Base-by-base conservation (phyloP, 192 early-diverging fungal species). In the Coemansia sp. region DNA sequence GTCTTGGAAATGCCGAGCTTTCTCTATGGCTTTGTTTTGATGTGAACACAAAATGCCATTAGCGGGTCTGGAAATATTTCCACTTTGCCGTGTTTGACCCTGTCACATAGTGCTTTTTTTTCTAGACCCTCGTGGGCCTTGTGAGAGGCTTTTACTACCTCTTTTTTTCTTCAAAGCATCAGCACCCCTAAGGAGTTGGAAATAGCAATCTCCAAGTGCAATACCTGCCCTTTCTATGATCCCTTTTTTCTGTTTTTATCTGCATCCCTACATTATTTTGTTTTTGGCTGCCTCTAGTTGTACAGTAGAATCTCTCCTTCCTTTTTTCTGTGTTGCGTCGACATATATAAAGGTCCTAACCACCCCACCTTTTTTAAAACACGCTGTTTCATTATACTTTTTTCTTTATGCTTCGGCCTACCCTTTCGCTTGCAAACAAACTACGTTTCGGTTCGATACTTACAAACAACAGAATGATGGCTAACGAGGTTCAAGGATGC, bases 401-500 rank as follows among this genome's bases (percentile, higher is more conserved):
- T 56, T 64, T 17, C 37, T 62, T 43, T 37, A 79, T 74, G 77
- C 58, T 71, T 58, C 60, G 65, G 18, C 65, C 77, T 38, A 65
- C 77, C 48, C 68, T 45, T 6, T 15, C 51, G 8, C 68, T 74
- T 39, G 41, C 66, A 15, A 74, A 74, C 68, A 70, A 57, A 58
- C 59, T 60, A 9, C 65, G 77, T 7, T 79, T 71, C 37, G 72
- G 68, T 35, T 72, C 73, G 17, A 34, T 72, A 39, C 66, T 72
- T 45, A 57, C 64, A n/a, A 45, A 54, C n/a, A 58, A 66, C 43
- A 59, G 64, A 35, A 75, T 68, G 58, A 74, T 81, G 73, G 64
- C 64, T 22, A 32, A 57, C 55, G 51, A 71, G 32, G 56, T 51
- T 35, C 70, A 58, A 14, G 59, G 17, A n/a, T 17, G 53, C 37